A percentile compares a stretch with the other conserved stretches of the same genome.
These are phyloP conservation scores for Mycena rebaudengoi DNA, from an alignment of 768 basidiomycete species.

Conservation along the genomic window DNA sequence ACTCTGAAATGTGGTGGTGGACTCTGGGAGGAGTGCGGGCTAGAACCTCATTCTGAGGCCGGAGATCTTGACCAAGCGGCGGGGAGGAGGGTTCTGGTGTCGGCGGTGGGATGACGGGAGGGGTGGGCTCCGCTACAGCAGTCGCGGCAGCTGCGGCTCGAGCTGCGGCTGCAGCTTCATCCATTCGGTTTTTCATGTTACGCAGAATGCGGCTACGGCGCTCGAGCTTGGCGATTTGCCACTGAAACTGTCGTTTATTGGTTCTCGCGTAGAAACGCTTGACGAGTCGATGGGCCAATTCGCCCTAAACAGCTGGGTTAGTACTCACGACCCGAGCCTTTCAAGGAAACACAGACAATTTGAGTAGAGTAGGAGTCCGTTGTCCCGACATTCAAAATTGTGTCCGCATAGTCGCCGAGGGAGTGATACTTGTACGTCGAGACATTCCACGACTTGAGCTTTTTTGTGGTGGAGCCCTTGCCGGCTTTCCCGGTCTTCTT, in stretches of 20 bases:
- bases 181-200: neutral
- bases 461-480: neutral
- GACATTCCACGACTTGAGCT: constrained; percentile 13
- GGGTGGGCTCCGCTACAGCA: too few species aligned
- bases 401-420: constrained; percentile 25
- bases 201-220: neutral
- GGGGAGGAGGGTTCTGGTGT: neutral
- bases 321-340: neutral
- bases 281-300: constrained; percentile 37
- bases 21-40: neutral
- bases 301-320: constrained; percentile 35
- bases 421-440: constrained; percentile 33
- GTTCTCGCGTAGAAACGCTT: too few species aligned
- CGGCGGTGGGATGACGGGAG: neutral
- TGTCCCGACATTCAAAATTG: constrained; percentile 25
- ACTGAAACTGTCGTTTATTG: constrained; percentile 31
- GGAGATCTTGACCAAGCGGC: too few species aligned
- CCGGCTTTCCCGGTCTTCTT: neutral
- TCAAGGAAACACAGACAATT: constrained; percentile 26
- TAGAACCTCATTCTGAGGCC: too few species aligned
- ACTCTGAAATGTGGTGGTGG: constrained; percentile 8
- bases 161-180: neutral
- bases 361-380: constrained; percentile 37
- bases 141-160: neutral
- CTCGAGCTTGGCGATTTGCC: constrained; percentile 27